These are phyloP conservation scores for Phallus indusiatus DNA, from an alignment of 768 basidiomycete species.

Conservation along the genomic window DNA sequence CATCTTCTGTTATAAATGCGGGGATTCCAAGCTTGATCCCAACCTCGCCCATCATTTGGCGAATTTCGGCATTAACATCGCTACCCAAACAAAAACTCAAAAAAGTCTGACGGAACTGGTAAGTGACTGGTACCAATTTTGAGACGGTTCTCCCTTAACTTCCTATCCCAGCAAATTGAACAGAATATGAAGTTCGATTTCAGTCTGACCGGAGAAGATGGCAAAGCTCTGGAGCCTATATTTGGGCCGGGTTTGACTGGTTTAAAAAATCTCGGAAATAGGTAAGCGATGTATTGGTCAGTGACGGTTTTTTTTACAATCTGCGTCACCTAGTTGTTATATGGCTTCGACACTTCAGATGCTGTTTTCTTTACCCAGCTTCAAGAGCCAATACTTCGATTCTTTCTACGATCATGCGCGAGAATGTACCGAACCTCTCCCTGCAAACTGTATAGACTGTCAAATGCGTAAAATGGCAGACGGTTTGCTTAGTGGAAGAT, in stretches of 20 bases:
- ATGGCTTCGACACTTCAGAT: constrained; percentile 92
- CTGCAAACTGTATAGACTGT: constrained; percentile 86
- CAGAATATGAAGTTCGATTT: constrained; percentile 95
- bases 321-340: constrained; percentile 60
- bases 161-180: constrained; percentile 69
- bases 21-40: constrained; percentile 75
- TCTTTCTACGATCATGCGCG: constrained; percentile 43
- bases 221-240: constrained; percentile 77
- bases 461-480: constrained; percentile 91
- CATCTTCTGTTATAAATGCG: constrained; percentile 87
- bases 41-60: constrained; percentile 64
- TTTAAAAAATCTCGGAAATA: constrained; percentile 87
- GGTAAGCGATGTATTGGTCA: constrained; percentile 27
- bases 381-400: constrained; percentile 61
- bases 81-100: constrained; percentile 79
- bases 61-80: constrained; percentile 81
- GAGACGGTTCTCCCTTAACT: neutral
- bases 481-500: constrained; percentile 87
- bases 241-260: constrained; percentile 89
- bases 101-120: constrained; percentile 96
- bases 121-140: constrained; percentile 14
- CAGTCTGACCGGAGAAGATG: constrained; percentile 78
- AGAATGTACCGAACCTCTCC: constrained; percentile 55
- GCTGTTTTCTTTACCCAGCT: constrained; percentile 70
- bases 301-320: neutral